These are phyloP conservation scores for Coprinopsis strossmayeri DNA, from an alignment of 768 basidiomycete species.

Conservation along the genomic window DNA sequence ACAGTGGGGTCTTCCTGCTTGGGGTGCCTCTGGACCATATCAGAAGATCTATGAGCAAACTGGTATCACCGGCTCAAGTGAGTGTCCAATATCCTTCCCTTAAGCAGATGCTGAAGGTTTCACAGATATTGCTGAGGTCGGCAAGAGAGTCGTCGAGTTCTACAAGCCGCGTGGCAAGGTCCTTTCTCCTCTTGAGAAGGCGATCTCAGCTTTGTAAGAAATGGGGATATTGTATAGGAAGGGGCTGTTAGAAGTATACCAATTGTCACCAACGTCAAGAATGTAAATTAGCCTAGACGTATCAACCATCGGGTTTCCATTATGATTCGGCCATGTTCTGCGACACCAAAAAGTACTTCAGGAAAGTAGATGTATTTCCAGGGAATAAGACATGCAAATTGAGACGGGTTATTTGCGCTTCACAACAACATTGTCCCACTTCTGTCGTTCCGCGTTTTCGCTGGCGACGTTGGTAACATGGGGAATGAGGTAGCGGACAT, in stretches of 20 bases:
- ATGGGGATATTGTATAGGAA: no score
- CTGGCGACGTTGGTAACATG: constrained; percentile 64
- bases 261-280: not conserved
- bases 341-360: no score
- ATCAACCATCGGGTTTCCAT: not conserved
- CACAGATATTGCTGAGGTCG: constrained; percentile 68
- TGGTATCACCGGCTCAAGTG: constrained; percentile 72
- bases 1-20: constrained; percentile 68
- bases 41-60: constrained; percentile 89
- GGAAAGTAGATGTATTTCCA: not conserved
- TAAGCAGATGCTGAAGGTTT: constrained; percentile 8
- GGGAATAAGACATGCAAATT: not conserved
- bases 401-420: constrained; percentile 47
- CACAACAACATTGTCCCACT: constrained; percentile 78
- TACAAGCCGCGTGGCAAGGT: constrained; percentile 74
- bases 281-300: not conserved
- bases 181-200: constrained; percentile 72
- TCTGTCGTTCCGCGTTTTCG: constrained; percentile 70
- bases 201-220: no score
- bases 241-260: not conserved
- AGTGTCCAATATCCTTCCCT: constrained; percentile 18
- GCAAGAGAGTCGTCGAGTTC: constrained; percentile 83
- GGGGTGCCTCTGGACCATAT: constrained; percentile 90
- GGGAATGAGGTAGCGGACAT: constrained; percentile 82
- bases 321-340: no score